Evolutionary conservation across 2,329 filamentous ascomycete genomes (phyloP), one percentile per base, ranked within the genome.

Genomic region (Ascochyta viciae-villosae): DNA sequence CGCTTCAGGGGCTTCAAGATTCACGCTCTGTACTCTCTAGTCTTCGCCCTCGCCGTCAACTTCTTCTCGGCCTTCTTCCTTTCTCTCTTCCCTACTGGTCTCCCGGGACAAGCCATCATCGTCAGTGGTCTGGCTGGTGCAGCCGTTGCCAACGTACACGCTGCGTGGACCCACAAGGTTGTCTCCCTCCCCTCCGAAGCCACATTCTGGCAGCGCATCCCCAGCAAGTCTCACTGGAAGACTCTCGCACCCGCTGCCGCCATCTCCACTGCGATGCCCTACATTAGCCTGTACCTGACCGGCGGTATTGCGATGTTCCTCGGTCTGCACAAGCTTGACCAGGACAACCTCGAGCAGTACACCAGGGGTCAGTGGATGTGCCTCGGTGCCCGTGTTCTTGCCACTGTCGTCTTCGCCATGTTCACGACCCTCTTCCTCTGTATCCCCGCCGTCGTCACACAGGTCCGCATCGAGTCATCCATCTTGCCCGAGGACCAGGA

Each of bases 101-200:
- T 80, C 29, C 68, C 77, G 47, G 76, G 82, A 55, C 74, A 79
- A 53, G 70, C 79, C 46, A 62, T 87, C 50, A 35, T 90, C 50
- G 79, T 80, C 50, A 81, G 81, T 49, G 81, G 88, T 45, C 54
- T 89, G 38, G 81, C 85, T 24, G 81, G 84, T 47, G 74, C 94
- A 22, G 74, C 84, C 19, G 80, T 90, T 29, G 84, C 89, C 34
- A 89, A 89, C 68, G 75, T 94, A 56, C 84, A 86, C 73, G 85
- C 93, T 64, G 84, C 86, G 49, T 96, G 92, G 92, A 90, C 92
- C 3, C 92, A 96, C 72, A 88, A 90, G 67, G 86, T 96, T 72
- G 92, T 97, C 71, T 88, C 91, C 2, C 81, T 86, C 49, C 86
- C 87, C 5, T 88, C 84, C 53, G 71, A 80, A 43, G 83, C 85